Evolutionary conservation across 345 rosid genomes (phyloP), one percentile per base, ranked within the genome.

Genomic region (Gossypium rotundifolium): DNA sequence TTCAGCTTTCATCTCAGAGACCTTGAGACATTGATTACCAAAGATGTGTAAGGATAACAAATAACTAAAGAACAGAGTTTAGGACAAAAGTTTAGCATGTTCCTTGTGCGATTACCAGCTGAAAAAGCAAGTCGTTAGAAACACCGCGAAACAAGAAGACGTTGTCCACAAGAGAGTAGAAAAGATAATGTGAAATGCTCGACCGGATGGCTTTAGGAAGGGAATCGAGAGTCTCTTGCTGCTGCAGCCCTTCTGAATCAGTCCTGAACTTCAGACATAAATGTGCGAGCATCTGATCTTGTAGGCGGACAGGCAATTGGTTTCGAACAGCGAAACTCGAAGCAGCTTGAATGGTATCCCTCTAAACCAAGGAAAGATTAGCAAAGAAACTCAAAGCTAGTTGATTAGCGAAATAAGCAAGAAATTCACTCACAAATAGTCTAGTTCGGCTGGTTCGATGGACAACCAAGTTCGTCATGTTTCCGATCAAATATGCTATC

Each of bases 401-500:
- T 64, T 61, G 53, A 40, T 9, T 46, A 29, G 42, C 40, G 2
- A 16, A 23, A 59, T 14, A 33, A 49, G 42, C 16, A 64, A 23
- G n/a, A 64, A 74, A 52, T 61, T 46, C 22, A 81, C 97, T 88
- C 76, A 92, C 98, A 79, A 95, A 95, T 81, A 54, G 79, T 84
- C 98, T 83, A 51, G 99, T 95, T 76, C 97, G 89, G 60, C 94
- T 93, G 33, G 96, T 89, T 63, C 93, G 89, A 71, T 93, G 98
- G 77, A 91, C 99, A 70, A 93, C 97, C 84, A 95, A 83, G 85
- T 91, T 93, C 74, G 98, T 95, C 98, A 95, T 95, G 85, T 95
- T 95, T 59, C 99, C 99, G 23, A 93, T 90, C 85, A 95, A 76
- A 81, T 95, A 95, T 1, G 99, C 90, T 0, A 90, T 87, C 86